Evolutionary conservation across 306 rosid genomes (phyloP).

Genomic region (Acacia confusa): DNA sequence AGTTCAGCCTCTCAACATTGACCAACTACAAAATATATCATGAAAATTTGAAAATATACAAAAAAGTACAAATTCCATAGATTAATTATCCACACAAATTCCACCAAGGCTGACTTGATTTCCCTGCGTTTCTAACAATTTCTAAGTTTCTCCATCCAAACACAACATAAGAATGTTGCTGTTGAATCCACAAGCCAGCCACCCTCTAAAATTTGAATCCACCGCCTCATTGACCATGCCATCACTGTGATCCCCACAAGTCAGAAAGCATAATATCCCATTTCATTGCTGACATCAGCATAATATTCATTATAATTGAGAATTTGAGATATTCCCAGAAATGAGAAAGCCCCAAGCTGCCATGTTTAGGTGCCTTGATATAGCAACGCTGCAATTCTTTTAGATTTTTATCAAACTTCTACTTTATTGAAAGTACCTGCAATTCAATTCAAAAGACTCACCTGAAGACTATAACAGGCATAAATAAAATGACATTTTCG

Average conservation of each 20-base stretch:
- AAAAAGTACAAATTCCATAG: neutral
- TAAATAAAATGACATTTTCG: constrained; percentile 7
- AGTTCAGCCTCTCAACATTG: neutral
- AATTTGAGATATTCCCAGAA: constrained; percentile 93
- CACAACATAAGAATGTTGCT: neutral
- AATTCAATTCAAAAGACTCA: constrained; percentile 16
- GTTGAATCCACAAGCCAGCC: neutral
- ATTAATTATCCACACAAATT: neutral
- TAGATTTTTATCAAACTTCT: constrained; percentile 65
- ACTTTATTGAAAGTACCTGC: constrained; percentile 76
- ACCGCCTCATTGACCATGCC: constrained; percentile 1
- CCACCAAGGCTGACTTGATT: constrained; percentile 2
- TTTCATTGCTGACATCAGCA: constrained; percentile 47
- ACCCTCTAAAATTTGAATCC: constrained; percentile 4
- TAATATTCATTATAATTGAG: constrained; percentile 68
- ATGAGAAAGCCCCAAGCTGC: constrained; percentile 58
- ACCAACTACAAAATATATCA: neutral
- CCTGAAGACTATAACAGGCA: neutral
- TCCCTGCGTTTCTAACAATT: neutral
- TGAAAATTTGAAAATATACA: neutral
- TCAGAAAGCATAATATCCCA: constrained; percentile 38
- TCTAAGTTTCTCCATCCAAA: constrained; percentile 3
- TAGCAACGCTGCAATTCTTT: constrained; percentile 66
- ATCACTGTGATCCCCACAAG: constrained; percentile 12
- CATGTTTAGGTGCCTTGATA: constrained; percentile 73